Base-by-base conservation (phyloP, 225 moss, liverwort and hornwort species). In the Climacium dendroides region DNA sequence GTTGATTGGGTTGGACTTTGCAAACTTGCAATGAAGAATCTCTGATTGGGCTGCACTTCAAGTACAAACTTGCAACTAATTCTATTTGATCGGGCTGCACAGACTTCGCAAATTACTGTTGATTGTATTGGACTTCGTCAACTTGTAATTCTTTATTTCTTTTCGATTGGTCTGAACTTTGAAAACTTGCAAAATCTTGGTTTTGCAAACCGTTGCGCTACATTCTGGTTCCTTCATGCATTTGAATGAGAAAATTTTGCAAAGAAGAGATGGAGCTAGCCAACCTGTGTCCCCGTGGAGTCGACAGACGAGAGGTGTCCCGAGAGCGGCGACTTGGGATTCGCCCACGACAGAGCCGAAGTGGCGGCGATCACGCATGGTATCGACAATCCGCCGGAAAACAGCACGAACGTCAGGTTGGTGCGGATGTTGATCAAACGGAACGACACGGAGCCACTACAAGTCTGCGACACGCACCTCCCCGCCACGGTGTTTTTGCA, bases 371-470 rank as follows among this genome's bases (percentile, higher is more conserved):
- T 52, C 66, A 94, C 66, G 59, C 95, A 95, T 19, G 95, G 94
- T 32, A 66, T 29, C 29, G n/a, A 53, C 74, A 95, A 78, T 23
- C 94, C 95, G 28, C 91, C 90, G 37, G 92, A 64, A 85, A 95
- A 92, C 30, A 94, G 50, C 61, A 94, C 89, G 82, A 95, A 95
- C 58, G 30, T 65, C 34, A 95, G 29, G 65, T 93, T 84, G 13
- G 84, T 94, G 29, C 95, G 84, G 78, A 95, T 93, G 87, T 95
- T 95, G 89, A 95, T 95, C 87, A 95, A 43, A 12, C 95, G 94
- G 88, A 95, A 95, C 57, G 91, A 91, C 84, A 94, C 89, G 57
- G 93, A 87, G 28, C 85, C 94, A 39, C 86, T 90, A 87, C 95
- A 95, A 41, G 95, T 92, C 35, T 79, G 88, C 67, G 74, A n/a